A percentile compares a stretch with the other conserved stretches of the same genome.
Conservation (phyloP, 768 basidiomycete genomes). For the Hypholoma fasciculare region DNA sequence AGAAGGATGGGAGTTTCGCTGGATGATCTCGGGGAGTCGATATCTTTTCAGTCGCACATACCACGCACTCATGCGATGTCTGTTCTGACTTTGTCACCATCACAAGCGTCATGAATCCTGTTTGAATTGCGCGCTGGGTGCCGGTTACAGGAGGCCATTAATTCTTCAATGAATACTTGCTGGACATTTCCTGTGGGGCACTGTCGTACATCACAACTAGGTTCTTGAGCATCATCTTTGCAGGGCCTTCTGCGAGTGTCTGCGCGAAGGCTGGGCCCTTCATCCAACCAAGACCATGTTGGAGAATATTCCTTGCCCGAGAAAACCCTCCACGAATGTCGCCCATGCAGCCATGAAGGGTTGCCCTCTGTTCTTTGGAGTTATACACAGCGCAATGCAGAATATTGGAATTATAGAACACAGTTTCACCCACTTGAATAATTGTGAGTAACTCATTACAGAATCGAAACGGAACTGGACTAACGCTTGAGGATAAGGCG, state of each 20-base stretch:
- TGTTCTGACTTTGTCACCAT: too few relatives aligned
- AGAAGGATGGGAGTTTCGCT: too few relatives aligned
- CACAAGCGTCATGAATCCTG: too few relatives aligned
- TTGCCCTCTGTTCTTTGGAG: slow-evolving; percentile 49
- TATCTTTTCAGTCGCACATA: too few relatives aligned
- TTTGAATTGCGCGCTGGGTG: too few relatives aligned
- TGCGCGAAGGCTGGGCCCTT: slow-evolving; percentile 47
- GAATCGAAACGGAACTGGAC: slow-evolving; percentile 12
- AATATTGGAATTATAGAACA: slow-evolving; percentile 82
- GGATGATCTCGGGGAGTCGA: too few relatives aligned
- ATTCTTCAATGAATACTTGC: slow-evolving; percentile 14
- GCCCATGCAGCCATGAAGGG: slow-evolving; percentile 71
- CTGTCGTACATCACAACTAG: slow-evolving; percentile 52
- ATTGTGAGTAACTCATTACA: background rate
- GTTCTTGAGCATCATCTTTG: slow-evolving; percentile 58
- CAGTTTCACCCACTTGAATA: slow-evolving; percentile 64
- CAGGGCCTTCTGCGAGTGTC: slow-evolving; percentile 40
- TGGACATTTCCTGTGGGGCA: slow-evolving; percentile 12
- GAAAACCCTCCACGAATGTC: slow-evolving; percentile 58
- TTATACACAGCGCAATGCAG: slow-evolving; percentile 73
- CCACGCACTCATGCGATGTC: too few relatives aligned
- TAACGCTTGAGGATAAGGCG: slow-evolving; percentile 54
- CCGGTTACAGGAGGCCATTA: background rate
- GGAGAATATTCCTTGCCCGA: slow-evolving; percentile 72
- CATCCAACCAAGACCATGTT: slow-evolving; percentile 77